Evolutionary conservation across 2,329 filamentous ascomycete genomes (phyloP), one percentile per base, ranked within the genome.

Genomic region (Cordyceps farinosa): DNA sequence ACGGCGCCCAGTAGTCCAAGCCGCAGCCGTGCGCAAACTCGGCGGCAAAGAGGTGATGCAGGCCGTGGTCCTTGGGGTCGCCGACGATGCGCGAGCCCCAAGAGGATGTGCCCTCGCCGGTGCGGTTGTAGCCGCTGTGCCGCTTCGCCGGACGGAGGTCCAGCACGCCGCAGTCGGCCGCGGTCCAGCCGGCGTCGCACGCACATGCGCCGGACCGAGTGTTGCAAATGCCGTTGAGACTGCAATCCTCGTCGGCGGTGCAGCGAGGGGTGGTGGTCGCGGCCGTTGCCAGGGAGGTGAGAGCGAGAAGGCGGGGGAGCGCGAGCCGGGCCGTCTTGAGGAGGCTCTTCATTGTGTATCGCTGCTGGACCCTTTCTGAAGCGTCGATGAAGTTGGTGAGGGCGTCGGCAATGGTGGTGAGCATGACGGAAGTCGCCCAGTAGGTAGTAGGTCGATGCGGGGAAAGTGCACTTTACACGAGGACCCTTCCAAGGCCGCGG

Each of bases 11-110:
- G n/a, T 77, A 79, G 6, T 70, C 70, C 1, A 83, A 71, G 0
- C 79, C 79, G 58, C 80, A 83, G 7, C 77, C 78, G 57, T 77
- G 72, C 0, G 74, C 71, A 63, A 82, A 80, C 55, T 82, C 78
- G 0, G 79, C 76, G 1, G 75, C 73, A 51, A 82, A 71, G 0
- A 83, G 74, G 58, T 82, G 80, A 56, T 81, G 80, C 0, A 80
- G 69, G 0, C 62, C 59, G 0, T 66, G 65, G 15, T 81, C 72
- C 0, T 67, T 17, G 0, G 70, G 77, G 56, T 82, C 81, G 45
- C 77, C 78, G 0, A 82, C 59, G 40, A 82, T 79, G 13, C 75
- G 75, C 0, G 77, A 78, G 15, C 80, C 78, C 81, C 80, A 82
- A 0, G 79, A 82, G 0, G 80, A 80, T 54, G 77, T 79, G 17